Conservation (phyloP, 331 rosid species). For the Stylosanthes scabra region DNA sequence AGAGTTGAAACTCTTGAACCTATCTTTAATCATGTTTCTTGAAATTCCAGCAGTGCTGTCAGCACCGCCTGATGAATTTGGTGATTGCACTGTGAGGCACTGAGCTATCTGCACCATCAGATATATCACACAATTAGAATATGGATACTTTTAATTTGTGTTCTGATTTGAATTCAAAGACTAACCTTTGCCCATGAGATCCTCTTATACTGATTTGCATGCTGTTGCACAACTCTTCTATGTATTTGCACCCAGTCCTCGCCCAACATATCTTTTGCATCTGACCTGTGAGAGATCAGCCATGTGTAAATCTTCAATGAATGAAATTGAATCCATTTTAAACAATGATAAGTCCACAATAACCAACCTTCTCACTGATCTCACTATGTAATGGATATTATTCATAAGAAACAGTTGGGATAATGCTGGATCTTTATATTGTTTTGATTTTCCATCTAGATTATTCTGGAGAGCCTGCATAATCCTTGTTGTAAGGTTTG, state of each 20-base stretch:
- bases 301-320: constrained; percentile 19
- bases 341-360: background rate
- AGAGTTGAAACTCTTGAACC: constrained; percentile 81
- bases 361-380: constrained; percentile 91
- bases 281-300: constrained; percentile 63
- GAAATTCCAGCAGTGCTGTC: constrained; percentile 67
- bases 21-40: constrained; percentile 78
- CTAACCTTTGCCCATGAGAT: constrained; percentile 97
- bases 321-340: constrained; percentile 5
- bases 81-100: constrained; percentile 82
- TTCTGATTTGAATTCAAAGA: constrained; percentile 21
- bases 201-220: constrained; percentile 93
- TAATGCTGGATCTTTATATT: constrained; percentile 86
- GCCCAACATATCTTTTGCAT: constrained; percentile 96
- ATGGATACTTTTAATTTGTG: too few relatives aligned
- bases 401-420: constrained; percentile 97
- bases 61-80: constrained; percentile 59
- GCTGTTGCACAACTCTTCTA: constrained; percentile 94
- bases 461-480: constrained; percentile 97
- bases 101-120: constrained; percentile 79
- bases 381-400: constrained; percentile 96
- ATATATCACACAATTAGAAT: background rate
- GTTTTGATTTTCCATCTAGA: constrained; percentile 96
- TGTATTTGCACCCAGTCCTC: constrained; percentile 99
- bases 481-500: constrained; percentile 80